Evolutionary conservation across 73 alveolate species (phyloP), one percentile per base, ranked within the genome.

Genomic region (Stentor roeselii): DNA sequence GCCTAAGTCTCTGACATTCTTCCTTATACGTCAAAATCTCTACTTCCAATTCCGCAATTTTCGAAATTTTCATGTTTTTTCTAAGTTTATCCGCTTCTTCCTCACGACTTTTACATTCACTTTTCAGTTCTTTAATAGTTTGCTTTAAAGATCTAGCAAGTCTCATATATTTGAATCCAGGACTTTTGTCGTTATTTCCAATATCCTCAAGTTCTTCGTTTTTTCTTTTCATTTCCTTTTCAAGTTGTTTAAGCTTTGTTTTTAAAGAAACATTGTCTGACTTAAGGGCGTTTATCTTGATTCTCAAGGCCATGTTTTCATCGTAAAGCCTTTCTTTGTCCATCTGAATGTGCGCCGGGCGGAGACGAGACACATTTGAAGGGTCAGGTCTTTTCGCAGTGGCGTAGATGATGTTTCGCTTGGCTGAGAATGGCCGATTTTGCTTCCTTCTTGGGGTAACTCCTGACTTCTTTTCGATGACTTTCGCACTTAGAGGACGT

Each of bases 1-100:
- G 89, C 58, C 96, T 78, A n/a, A 91, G 86, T 60, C 96, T 78
- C 0, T 82, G 58, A 59, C 96, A 91, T 78, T 91, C 96, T 36
- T 91, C 94, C 2, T 80, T 42, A 50, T 88, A 91, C 60, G 82
- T 32, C 42, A 85, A 76, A 59, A 86, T 59, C 75, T 91, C 96
- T 2, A 83, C 86, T 60, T 91, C 96, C 3, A 86, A 3, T 42
- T 91, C 96, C 6, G 21, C 36, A 50, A 36, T 34, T 78, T 78
- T 88, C 2, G 96, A 84, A 38, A 59, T 14, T 78, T 89, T 91
- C 31, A 91, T 85, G 80, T 89, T 88, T 76, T 86, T 88, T 78
- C 78, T 91, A 36, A 91, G 67, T 39, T 37, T 35, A 59, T 77
- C 83, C 36, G 60, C 42, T 27, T 88, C 93, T 39, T 88, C 96